These are phyloP conservation scores for Lentinula raphanica DNA, from an alignment of 768 basidiomycete species.

Conservation along the genomic window DNA sequence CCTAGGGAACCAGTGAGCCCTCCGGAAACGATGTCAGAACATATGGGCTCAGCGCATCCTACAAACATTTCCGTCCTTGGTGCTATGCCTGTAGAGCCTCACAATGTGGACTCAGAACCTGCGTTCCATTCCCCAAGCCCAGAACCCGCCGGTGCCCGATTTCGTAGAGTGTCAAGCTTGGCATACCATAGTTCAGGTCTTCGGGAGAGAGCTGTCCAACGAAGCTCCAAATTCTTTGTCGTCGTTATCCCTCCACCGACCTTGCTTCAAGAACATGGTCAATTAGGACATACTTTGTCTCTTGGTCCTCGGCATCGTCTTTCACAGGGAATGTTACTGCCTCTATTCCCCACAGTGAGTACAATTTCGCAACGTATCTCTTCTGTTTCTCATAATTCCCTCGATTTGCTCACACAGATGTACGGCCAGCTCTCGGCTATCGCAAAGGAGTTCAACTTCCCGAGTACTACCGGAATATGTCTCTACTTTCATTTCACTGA, in stretches of 20 bases:
- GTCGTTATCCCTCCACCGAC: conserved; percentile 62
- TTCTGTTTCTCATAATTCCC: conserved; percentile 1
- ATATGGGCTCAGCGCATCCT: conserved; percentile 12
- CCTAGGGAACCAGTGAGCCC: conserved; percentile 35
- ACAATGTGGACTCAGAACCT: conserved; percentile 11
- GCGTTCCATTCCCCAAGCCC: conserved; percentile 15
- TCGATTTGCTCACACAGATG: conserved; percentile 43
- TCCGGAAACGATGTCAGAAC: conserved; percentile 32
- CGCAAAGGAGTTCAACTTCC: conserved; percentile 77
- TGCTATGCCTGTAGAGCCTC: conserved; percentile 9
- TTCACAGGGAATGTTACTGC: conserved; percentile 68
- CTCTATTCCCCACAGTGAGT: conserved; percentile 65
- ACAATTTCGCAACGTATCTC: not conserved
- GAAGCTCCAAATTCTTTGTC: conserved; percentile 50
- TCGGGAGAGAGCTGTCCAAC: conserved; percentile 36
- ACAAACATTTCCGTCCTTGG: conserved; percentile 7
- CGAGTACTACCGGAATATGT: conserved; percentile 69
- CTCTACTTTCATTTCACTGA: conserved; percentile 70
- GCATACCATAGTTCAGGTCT: conserved; percentile 47
- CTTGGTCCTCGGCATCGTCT: conserved; percentile 56
- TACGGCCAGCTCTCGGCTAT: conserved; percentile 73
- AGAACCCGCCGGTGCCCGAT: conserved; percentile 29
- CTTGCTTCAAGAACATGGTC: conserved; percentile 53
- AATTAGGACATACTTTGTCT: conserved; percentile 52
- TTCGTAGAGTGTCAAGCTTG: conserved; percentile 45